phyloP scores from a whole-genome alignment of 768 basidiomycete genomes.

The Suillus sp. region DNA sequence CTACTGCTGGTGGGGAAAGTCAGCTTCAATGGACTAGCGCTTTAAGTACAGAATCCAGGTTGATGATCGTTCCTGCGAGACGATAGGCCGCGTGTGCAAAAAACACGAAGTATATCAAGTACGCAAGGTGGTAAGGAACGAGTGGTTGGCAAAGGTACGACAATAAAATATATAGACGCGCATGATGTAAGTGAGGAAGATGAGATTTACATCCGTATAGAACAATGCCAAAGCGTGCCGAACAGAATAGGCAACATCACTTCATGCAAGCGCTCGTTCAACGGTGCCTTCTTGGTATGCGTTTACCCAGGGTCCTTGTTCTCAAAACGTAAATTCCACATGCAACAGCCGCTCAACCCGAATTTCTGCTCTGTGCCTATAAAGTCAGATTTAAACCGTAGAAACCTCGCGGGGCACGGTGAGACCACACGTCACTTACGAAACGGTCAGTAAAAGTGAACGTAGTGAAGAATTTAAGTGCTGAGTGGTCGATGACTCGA shows the following conservation, averaged over 20 bases:
- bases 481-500: neutral
- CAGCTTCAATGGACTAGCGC: neutral
- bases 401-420: neutral
- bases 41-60: conserved; percentile 13
- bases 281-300: neutral
- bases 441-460: neutral
- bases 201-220: conserved; percentile 13
- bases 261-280: neutral
- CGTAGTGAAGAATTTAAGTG: neutral
- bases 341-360: neutral
- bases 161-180: conserved; percentile 12
- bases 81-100: conserved; percentile 6
- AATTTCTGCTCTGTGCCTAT: neutral
- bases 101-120: neutral
- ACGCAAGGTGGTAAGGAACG: conserved; percentile 14
- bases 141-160: conserved; percentile 13
- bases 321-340: conserved; percentile 16
- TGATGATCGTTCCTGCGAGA: conserved; percentile 20
- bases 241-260: conserved; percentile 9
- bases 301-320: conserved; percentile 25
- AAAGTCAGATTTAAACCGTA: neutral
- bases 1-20: conserved; percentile 6
- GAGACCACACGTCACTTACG: neutral
- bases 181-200: neutral
- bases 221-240: conserved; percentile 18